These are phyloP conservation scores for Amanita subjunquillea DNA, from an alignment of 768 basidiomycete genomes.

Conservation along the genomic window DNA sequence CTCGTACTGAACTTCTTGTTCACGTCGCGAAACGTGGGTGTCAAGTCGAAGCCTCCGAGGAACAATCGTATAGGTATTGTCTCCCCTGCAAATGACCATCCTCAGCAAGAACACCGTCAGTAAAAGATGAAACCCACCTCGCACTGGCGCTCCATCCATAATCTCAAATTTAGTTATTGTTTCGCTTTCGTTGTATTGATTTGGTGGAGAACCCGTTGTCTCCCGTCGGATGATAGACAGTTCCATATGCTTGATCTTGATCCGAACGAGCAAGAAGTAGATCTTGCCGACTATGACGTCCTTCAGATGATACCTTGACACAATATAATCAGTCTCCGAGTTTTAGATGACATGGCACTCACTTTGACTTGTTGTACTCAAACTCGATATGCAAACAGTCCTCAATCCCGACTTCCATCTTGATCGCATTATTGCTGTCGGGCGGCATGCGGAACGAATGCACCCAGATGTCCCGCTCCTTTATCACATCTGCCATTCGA, in stretches of 20 bases:
- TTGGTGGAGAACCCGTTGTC: conserved; percentile 95
- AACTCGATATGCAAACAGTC: conserved; percentile 99
- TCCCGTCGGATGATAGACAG: conserved; percentile 95
- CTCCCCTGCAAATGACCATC: conserved; percentile 54
- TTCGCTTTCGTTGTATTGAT: conserved; percentile 98
- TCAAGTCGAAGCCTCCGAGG: conserved; percentile 96
- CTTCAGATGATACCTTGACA: conserved; percentile 85
- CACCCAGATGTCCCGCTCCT: conserved; percentile 95
- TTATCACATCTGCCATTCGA: conserved; percentile 85
- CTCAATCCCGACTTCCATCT: conserved; percentile 99
- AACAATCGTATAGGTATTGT: conserved; percentile 97
- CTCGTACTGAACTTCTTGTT: conserved; percentile 98
- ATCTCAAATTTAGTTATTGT: conserved; percentile 99
- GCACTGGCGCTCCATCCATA: conserved; percentile 97
- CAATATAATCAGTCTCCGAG: neutral
- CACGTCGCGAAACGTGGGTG: conserved; percentile 96
- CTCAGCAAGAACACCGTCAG: neutral
- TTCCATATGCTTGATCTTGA: conserved; percentile 99
- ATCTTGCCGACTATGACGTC: conserved; percentile 99
- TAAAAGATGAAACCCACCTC: conserved; percentile 40
- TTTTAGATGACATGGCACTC: conserved; percentile 17
- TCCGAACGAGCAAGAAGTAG: conserved; percentile 95
- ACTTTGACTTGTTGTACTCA: conserved; percentile 99
- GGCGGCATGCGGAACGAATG: conserved; percentile 99
- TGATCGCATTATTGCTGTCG: conserved; percentile 95